These are phyloP conservation scores for Aristolochia contorta DNA, from an alignment of 164 flowering plant genomes.

Conservation along the genomic window DNA sequence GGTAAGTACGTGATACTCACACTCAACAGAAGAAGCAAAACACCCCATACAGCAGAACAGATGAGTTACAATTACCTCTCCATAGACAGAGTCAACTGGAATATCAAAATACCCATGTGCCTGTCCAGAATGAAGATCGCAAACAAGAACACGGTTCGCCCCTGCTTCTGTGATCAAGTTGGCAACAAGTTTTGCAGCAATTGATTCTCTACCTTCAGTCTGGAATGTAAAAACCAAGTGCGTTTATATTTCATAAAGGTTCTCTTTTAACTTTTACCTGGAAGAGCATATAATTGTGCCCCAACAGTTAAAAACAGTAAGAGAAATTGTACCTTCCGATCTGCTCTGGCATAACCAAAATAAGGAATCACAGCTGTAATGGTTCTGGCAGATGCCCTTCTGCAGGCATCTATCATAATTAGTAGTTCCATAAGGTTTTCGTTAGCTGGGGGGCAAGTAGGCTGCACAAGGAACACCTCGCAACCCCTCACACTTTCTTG, in stretches of 20 bases:
- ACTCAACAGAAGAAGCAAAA: too few relatives aligned
- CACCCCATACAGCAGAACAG: too few relatives aligned
- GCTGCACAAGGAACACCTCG: conserved; percentile 82
- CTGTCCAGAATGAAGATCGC: conserved; percentile 94
- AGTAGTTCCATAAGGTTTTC: conserved; percentile 88
- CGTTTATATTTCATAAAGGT: background rate
- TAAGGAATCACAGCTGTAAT: conserved; percentile 93
- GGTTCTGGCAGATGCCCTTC: conserved; percentile 82
- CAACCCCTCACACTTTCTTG: conserved; percentile 92
- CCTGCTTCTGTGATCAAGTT: conserved; percentile 90
- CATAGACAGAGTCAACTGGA: conserved; percentile 81
- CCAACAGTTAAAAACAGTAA: background rate
- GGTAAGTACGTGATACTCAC: too few relatives aligned
- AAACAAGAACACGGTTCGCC: conserved; percentile 80
- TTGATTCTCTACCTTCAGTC: conserved; percentile 92
- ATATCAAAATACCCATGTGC: conserved; percentile 93
- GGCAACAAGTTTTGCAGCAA: conserved; percentile 92
- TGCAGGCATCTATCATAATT: conserved; percentile 87
- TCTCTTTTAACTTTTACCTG: background rate
- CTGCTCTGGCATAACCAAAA: conserved; percentile 96
- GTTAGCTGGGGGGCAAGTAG: conserved; percentile 90
- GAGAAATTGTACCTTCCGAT: conserved; percentile 51
- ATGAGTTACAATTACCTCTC: conserved; percentile 44
- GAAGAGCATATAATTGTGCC: background rate
- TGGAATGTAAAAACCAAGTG: conserved; percentile 18